Evolutionary conservation across 495 filamentous ascomycete genomes (phyloP).

Genomic region (Penicillium steckii): DNA sequence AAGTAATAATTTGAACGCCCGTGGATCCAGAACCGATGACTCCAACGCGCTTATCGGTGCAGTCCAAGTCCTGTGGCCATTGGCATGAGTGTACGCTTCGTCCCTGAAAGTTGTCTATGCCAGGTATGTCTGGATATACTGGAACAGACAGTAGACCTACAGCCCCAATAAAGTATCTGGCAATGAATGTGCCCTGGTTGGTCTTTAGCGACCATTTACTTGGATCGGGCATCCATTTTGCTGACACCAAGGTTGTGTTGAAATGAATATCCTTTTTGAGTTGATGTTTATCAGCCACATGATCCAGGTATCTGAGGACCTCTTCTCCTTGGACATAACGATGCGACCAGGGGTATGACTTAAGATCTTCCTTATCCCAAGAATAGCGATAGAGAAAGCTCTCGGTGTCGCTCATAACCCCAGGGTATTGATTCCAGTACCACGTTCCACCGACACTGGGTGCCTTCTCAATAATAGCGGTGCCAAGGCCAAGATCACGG

Average conservation of each 20-base stretch:
- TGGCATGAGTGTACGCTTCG: neutral
- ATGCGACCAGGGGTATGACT: constrained; percentile 14
- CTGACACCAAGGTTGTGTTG: neutral
- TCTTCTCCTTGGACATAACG: constrained; percentile 21
- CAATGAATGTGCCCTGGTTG: neutral
- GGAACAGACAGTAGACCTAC: neutral
- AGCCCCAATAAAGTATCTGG: neutral
- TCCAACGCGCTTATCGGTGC: neutral
- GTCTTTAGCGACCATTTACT: neutral
- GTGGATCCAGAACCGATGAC: neutral
- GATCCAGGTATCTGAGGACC: constrained; percentile 8
- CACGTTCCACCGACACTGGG: constrained; percentile 47
- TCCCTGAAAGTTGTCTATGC: neutral
- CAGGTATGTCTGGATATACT: neutral
- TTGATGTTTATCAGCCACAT: neutral
- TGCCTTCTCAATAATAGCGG: constrained; percentile 43
- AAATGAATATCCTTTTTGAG: neutral
- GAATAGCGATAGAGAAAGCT: constrained; percentile 25
- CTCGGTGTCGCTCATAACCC: constrained; percentile 24
- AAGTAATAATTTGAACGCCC: neutral
- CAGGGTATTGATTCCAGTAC: constrained; percentile 54
- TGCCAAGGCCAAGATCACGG: constrained; percentile 28
- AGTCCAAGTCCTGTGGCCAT: neutral
- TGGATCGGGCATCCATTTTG: neutral
- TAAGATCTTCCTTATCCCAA: constrained; percentile 22